A percentile compares a stretch with the other conserved stretches of the same genome.
These are phyloP conservation scores for Neospermospora avenae DNA, from an alignment of 2,329 filamentous ascomycete species.

Conservation along the genomic window DNA sequence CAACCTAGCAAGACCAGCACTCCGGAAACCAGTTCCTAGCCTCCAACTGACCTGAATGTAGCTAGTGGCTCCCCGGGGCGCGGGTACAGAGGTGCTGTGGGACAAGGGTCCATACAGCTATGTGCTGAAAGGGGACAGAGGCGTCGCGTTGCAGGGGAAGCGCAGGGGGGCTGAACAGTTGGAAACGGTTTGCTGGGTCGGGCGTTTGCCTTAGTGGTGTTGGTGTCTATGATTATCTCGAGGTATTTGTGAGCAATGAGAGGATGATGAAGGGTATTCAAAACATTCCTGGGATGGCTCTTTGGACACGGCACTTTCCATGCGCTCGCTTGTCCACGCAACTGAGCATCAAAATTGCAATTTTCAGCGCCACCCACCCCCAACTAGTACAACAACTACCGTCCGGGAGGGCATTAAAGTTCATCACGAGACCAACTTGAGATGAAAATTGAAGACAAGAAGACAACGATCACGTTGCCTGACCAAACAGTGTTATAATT, in stretches of 20 bases:
- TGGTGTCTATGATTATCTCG: background rate
- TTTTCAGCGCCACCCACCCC: background rate
- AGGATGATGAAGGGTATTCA: background rate
- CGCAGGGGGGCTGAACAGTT: constrained; percentile 2
- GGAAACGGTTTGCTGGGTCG: constrained; percentile 21
- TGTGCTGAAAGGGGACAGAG: background rate
- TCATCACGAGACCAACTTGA: background rate
- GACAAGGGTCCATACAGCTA: constrained; percentile 5
- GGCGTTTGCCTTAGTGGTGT: background rate
- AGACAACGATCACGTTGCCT: background rate
- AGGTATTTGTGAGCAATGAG: background rate
- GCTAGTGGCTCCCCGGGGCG: background rate
- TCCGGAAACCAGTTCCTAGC: background rate
- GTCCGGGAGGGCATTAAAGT: background rate
- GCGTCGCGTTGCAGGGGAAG: background rate
- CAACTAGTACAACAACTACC: background rate
- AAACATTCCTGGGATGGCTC: background rate
- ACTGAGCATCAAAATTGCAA: background rate
- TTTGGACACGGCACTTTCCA: no score
- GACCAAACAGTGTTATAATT: no score
- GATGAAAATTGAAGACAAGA: background rate
- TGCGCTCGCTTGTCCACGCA: background rate
- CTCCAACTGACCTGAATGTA: background rate
- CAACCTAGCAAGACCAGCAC: background rate
- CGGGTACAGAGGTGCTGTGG: background rate